A percentile compares a stretch with the other conserved stretches of the same genome.
Conservation (phyloP, 768 basidiomycete species). For the Roridomyces roridus region DNA sequence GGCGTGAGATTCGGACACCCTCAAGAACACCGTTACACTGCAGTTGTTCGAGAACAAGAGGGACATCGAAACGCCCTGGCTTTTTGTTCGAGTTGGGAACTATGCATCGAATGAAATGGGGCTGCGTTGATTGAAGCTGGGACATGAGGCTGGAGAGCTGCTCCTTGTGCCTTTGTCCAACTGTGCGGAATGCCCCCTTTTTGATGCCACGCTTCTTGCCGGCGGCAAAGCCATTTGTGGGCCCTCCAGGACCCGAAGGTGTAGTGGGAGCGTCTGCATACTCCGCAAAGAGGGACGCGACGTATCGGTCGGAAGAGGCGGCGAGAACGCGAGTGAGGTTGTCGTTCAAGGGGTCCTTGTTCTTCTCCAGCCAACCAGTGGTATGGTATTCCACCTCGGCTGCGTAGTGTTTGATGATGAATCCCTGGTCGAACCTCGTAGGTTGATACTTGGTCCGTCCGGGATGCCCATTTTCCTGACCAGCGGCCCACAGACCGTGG, state of each 20-base stretch:
- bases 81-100: slow-evolving; percentile 94
- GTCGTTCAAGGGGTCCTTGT: slow-evolving; percentile 98
- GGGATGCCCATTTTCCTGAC: slow-evolving; percentile 64
- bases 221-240: slow-evolving; percentile 46
- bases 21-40: slow-evolving; percentile 99
- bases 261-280: slow-evolving; percentile 55
- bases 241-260: slow-evolving; percentile 37
- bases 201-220: slow-evolving; percentile 82
- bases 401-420: slow-evolving; percentile 95
- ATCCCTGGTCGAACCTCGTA: slow-evolving; percentile 90
- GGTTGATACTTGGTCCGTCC: slow-evolving; percentile 87
- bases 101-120: slow-evolving; percentile 98
- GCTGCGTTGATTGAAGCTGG: slow-evolving; percentile 92
- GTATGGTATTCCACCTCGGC: slow-evolving; percentile 97
- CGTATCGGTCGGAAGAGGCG: slow-evolving; percentile 79
- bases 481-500: slow-evolving; percentile 74
- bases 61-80: slow-evolving; percentile 90
- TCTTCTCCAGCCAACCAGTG: slow-evolving; percentile 98
- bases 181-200: slow-evolving; percentile 97
- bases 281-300: slow-evolving; percentile 86
- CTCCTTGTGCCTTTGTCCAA: slow-evolving; percentile 94
- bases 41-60: slow-evolving; percentile 93
- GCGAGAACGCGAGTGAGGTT: slow-evolving; percentile 91
- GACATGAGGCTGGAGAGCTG: slow-evolving; percentile 91
- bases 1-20: slow-evolving; percentile 95